Percentiles rank a stretch among this genome's conserved stretches.
Conservation (phyloP, 371 early-diverging fungal genomes). For the Mortierella sp. region DNA sequence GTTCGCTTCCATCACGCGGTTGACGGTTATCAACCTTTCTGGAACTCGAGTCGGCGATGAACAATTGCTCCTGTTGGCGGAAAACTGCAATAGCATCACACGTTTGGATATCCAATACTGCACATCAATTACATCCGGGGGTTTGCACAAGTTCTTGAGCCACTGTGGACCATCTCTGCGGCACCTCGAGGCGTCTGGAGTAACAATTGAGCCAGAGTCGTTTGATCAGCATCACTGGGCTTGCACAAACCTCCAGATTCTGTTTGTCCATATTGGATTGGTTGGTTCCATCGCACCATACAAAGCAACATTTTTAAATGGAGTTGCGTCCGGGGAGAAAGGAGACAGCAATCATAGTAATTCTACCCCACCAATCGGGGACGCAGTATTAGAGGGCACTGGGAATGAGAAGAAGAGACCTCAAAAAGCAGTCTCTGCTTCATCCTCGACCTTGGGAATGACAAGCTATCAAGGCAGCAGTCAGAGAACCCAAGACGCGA, state of each 20-base stretch:
- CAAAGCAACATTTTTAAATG: not conserved
- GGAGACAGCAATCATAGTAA: not conserved
- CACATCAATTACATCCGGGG: constrained; percentile 35
- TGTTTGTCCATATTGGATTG: constrained; percentile 47
- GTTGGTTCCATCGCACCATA: not conserved
- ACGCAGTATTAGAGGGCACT: not conserved
- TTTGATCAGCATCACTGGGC: constrained; percentile 42
- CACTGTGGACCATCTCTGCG: constrained; percentile 23
- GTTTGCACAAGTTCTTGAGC: constrained; percentile 38
- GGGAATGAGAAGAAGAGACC: constrained; percentile 19
- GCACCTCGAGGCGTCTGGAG: constrained; percentile 46
- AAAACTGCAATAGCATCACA: constrained; percentile 28
- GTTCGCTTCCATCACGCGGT: constrained; percentile 22
- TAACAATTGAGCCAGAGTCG: constrained; percentile 33
- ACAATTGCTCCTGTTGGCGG: constrained; percentile 29
- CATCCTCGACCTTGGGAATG: not conserved
- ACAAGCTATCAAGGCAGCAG: not conserved
- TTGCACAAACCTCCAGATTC: constrained; percentile 41
- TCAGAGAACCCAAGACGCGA: not conserved
- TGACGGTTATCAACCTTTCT: constrained; percentile 43
- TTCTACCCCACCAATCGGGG: not conserved
- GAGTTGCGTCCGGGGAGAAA: not conserved
- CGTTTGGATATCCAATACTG: constrained; percentile 53
- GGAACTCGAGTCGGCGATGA: constrained; percentile 38
- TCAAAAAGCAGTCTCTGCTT: constrained; percentile 2